Evolutionary conservation across 2,329 filamentous ascomycete species (phyloP), one percentile per base, ranked within the genome.

Genomic region (Colletotrichum noveboracense): DNA sequence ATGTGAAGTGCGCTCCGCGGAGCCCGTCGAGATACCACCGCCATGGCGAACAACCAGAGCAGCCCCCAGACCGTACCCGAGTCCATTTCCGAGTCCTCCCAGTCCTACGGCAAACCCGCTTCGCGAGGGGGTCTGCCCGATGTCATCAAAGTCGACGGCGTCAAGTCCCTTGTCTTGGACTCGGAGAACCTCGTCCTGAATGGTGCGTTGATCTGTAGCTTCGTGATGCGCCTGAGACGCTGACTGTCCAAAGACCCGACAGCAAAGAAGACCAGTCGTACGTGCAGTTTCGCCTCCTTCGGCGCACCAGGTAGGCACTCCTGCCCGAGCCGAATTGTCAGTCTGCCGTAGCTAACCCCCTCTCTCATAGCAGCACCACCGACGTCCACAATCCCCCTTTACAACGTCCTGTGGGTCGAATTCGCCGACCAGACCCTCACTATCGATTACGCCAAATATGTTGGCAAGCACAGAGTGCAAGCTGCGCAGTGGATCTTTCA

Each of bases 371-470:
- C 71, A 38, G 61, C 71, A 26, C 66, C 74, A 14, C 24, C 71
- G 10, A 81, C 79, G 13, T 78, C 82, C 26, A 80, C 80, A 7
- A 93, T 98, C 34, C 93, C 94, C 3, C 93, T 95, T 76, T 96
- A 95, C 86, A 94, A 98, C 82, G 87, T 98, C 76, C 92, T 98
- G 65, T 97, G 95, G 93, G 95, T 94, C 52, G 92, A 95, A 78
- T 82, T 94, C 32, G 87, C 88, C 65, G 87, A 90, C 60, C 87
- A 87, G 70, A 88, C 90, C 34, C 85, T 98, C 66, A 90, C 89
- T 9, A 92, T 98, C 81, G 91, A 93, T 67, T 97, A 95, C 83
- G 95, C 95, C 62, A 85, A 90, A 36, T 88, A 89, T 1, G 82
- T 86, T 28, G 89, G 90, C 43, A 92, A 93, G 80, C 88, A 89